Base-by-base conservation (phyloP, 2,329 filamentous ascomycete genomes). In the Zarea fungicola region DNA sequence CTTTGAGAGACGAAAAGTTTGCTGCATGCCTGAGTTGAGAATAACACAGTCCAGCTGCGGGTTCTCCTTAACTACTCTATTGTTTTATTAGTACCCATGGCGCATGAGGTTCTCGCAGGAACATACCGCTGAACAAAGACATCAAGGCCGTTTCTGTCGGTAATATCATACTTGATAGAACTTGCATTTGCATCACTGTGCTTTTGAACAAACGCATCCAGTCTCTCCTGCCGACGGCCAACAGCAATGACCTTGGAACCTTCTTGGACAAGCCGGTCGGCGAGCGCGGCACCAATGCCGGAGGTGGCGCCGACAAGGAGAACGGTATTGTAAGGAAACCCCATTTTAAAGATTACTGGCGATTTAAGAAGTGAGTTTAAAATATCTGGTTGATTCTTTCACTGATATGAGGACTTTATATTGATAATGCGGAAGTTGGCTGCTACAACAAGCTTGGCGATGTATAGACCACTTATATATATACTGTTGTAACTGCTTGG, bases 11-110 rank as follows among this genome's bases (percentile, higher is more conserved):
- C 57, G 18, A 56, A 74, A 56, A 1, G 55, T 56, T 18, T 63
- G 65, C 59, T 84, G 78, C 31, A 76, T 65, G 23, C 78, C 79
- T 0, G 79, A 73, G 60, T 83, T 83, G 48, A 83, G 65, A 48
- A 83, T 61, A 25, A 83, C 59, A 53, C 70, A 73, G 61, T 82
- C 78, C 23, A 83, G 70, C 23, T 71, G 63, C 0, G 78, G 75
- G 56, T 77, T 68, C 1, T 47, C 45, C 11, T 53, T 31, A 19
- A 53, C 40, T 10, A 56, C 47, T 8, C 51, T 53, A 28, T 2
- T n/a, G 2, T 19, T 14, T 23, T 7, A 3, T 36, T 6, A 35
- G 22, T 6, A 40, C n/a, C 19, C 46, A 6, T 34, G 32, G 16
- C 51, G 47, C 49, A 45, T 22, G 13, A 16, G 29, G 13, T 28